phyloP scores from a whole-genome alignment of 495 filamentous ascomycete genomes.

The Penicillium nucicola region DNA sequence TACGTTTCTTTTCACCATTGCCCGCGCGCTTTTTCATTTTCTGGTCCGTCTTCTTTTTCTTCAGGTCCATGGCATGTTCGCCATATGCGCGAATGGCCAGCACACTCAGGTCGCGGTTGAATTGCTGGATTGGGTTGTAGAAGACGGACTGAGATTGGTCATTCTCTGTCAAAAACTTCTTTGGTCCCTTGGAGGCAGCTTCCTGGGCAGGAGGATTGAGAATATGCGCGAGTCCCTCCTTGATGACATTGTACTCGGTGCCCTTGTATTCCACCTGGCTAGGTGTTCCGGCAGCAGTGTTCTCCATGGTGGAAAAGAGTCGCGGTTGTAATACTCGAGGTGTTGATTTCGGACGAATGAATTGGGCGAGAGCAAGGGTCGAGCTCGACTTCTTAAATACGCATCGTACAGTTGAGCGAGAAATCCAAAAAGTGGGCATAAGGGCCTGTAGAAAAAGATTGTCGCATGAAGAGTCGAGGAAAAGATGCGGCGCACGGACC shows the following conservation, averaged over 20 bases:
- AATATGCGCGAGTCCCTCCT: conserved; percentile 67
- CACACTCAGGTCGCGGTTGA: conserved; percentile 93
- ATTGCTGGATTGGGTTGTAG: conserved; percentile 98
- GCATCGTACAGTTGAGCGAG: conserved; percentile 9
- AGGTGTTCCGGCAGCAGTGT: conserved; percentile 2
- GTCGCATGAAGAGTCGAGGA: conserved; percentile 12
- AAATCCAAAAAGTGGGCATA: conserved; percentile 13
- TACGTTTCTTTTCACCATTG: conserved; percentile 49
- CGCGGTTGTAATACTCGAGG: conserved; percentile 4
- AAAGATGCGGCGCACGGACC: conserved; percentile 24
- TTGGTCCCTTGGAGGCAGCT: conserved; percentile 40
- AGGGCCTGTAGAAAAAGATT: conserved; percentile 1
- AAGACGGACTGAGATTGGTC: conserved; percentile 76
- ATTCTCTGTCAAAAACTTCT: conserved; percentile 42
- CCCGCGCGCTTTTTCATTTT: conserved; percentile 37
- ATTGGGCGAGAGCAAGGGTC: neutral
- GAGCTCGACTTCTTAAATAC: conserved; percentile 3
- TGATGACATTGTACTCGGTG: conserved; percentile 58
- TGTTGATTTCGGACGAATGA: neutral
- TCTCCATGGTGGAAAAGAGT: conserved; percentile 16
- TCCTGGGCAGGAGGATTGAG: conserved; percentile 53
- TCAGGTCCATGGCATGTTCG: conserved; percentile 56
- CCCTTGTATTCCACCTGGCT: conserved; percentile 38
- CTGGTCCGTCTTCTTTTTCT: conserved; percentile 33
- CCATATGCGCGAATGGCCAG: conserved; percentile 84